These are phyloP conservation scores for Amyloporia xantha DNA, from an alignment of 768 basidiomycete species.

Conservation along the genomic window DNA sequence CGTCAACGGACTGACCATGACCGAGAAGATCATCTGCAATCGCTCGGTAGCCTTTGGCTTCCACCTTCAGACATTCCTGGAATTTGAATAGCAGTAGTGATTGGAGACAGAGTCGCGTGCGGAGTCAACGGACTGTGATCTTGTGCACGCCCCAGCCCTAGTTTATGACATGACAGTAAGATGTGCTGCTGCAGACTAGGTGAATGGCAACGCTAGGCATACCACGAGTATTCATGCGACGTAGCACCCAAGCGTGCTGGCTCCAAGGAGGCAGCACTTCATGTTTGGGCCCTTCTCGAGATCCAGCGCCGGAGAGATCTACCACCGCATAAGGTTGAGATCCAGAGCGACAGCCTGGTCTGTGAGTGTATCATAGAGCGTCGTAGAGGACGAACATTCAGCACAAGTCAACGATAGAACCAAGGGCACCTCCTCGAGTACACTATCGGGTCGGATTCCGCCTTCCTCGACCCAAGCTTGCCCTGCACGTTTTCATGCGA, in stretches of 20 bases:
- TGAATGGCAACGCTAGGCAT: slow-evolving; percentile 7
- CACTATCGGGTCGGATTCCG: slow-evolving; percentile 95
- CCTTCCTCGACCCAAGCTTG: slow-evolving; percentile 81
- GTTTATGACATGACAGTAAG: neutral
- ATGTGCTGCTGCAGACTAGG: too few species aligned
- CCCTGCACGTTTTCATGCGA: slow-evolving; percentile 94
- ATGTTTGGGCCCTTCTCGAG: slow-evolving; percentile 81
- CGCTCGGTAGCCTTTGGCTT: slow-evolving; percentile 85
- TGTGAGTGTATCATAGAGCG: slow-evolving; percentile 64
- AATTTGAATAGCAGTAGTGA: slow-evolving; percentile 95
- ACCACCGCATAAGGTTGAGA: slow-evolving; percentile 96
- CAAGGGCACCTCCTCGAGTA: slow-evolving; percentile 66
- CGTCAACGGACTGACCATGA: slow-evolving; percentile 83
- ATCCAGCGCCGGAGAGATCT: slow-evolving; percentile 86
- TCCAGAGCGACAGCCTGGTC: slow-evolving; percentile 98
- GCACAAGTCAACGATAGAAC: neutral
- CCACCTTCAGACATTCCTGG: slow-evolving; percentile 86
- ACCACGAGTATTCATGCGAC: slow-evolving; percentile 91
- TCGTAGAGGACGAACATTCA: too few species aligned
- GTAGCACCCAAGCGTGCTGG: slow-evolving; percentile 96
- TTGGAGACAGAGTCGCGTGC: slow-evolving; percentile 93
- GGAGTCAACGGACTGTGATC: slow-evolving; percentile 90
- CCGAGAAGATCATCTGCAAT: slow-evolving; percentile 86
- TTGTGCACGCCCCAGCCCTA: slow-evolving; percentile 95
- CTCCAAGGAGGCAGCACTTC: slow-evolving; percentile 81